phyloP scores from a whole-genome alignment of 805 yeast genomes.

The Myxozyma monticola region DNA sequence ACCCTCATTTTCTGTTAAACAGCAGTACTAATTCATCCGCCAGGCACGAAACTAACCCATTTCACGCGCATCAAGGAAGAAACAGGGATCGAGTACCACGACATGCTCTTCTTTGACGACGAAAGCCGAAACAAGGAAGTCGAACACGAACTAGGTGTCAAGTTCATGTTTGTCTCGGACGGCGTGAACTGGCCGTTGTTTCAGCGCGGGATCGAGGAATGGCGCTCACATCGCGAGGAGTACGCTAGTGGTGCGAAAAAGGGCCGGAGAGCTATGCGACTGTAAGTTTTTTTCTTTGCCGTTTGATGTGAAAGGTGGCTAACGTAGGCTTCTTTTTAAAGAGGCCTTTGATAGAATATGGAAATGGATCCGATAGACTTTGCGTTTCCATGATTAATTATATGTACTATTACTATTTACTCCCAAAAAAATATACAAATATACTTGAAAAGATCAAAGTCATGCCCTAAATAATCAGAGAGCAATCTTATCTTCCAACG shows the following conservation, averaged over 20 bases:
- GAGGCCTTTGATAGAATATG: conserved; percentile 7
- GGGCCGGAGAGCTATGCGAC: conserved; percentile 8
- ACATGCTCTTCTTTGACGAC: conserved; percentile 74
- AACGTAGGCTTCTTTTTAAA: neutral
- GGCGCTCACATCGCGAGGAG: conserved; percentile 35
- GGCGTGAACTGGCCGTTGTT: conserved; percentile 62
- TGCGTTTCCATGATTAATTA: too few species aligned
- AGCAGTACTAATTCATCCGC: neutral
- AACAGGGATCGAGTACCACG: conserved; percentile 48
- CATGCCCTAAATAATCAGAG: too few species aligned
- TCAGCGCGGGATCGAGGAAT: conserved; percentile 45
- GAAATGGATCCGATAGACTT: conserved; percentile 5
- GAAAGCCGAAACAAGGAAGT: conserved; percentile 79
- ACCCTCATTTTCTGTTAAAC: conserved; percentile 44
- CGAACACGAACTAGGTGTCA: conserved; percentile 60
- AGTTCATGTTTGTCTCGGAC: conserved; percentile 63
- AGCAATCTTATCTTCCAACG: conserved; percentile 5
- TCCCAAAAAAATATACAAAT: neutral
- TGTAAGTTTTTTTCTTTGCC: conserved; percentile 1
- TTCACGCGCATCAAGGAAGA: conserved; percentile 51
- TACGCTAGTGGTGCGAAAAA: conserved; percentile 11
- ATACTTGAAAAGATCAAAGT: neutral
- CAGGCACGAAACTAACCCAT: conserved; percentile 53
- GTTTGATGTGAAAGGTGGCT: neutral
- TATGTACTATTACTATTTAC: neutral